A percentile compares a stretch with the other conserved stretches of the same genome.
phyloP scores from a whole-genome alignment of 2,329 filamentous ascomycete species.

The Diaporthe helianthi region DNA sequence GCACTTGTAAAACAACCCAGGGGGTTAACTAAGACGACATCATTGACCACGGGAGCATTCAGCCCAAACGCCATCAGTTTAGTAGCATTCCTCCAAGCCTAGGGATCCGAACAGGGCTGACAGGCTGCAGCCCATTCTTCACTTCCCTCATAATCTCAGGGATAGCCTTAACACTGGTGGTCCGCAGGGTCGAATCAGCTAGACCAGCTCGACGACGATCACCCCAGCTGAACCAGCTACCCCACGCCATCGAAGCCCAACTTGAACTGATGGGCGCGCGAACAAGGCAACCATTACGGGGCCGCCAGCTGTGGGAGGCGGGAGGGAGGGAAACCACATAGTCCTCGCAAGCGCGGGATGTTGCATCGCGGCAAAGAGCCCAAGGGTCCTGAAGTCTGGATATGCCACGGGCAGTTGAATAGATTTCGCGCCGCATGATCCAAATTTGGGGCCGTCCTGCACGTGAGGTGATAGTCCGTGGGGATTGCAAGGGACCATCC shows the following conservation, averaged over 20 bases:
- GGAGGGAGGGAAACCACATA: background rate
- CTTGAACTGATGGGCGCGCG: background rate
- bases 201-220: conserved; percentile 5
- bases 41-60: background rate
- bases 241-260: background rate
- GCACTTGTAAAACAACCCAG: background rate
- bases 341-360: background rate
- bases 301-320: conserved; percentile 5
- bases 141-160: background rate
- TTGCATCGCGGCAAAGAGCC: conserved; percentile 1
- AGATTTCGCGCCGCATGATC: background rate
- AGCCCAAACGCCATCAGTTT: conserved; percentile 9
- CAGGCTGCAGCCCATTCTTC: background rate
- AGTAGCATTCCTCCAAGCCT: background rate
- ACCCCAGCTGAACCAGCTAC: background rate
- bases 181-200: conserved; percentile 1
- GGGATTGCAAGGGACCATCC: background rate
- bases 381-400: background rate
- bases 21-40: background rate
- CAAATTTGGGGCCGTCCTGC: background rate
- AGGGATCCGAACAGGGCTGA: background rate
- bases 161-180: background rate
- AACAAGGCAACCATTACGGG: background rate
- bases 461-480: background rate
- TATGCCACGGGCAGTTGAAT: background rate